Evolutionary conservation across 345 rosid genomes (phyloP).

Genomic region (Ricinus communis): DNA sequence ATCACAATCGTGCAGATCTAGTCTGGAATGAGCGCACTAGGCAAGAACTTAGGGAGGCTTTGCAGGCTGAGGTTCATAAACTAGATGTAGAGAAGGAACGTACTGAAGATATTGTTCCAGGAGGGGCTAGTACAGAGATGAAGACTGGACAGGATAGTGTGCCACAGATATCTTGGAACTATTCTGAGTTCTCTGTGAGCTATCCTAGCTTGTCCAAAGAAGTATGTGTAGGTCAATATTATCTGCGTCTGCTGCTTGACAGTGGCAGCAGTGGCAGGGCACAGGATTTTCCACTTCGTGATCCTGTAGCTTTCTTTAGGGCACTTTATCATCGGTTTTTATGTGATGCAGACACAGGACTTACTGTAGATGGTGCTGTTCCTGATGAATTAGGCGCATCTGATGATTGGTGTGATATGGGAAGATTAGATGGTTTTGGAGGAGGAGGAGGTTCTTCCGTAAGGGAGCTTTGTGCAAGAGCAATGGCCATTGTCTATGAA

Average conservation of each 20-base stretch:
- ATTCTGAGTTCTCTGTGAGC: constrained; percentile 85
- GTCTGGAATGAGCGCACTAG: constrained; percentile 99
- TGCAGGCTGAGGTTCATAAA: constrained; percentile 96
- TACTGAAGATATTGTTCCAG: constrained; percentile 90
- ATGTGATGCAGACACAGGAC: constrained; percentile 98
- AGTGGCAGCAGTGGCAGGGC: constrained; percentile 87
- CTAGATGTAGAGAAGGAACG: constrained; percentile 97
- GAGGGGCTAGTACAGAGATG: constrained; percentile 54
- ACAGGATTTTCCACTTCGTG: constrained; percentile 95
- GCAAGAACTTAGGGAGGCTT: constrained; percentile 94
- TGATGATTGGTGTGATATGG: constrained; percentile 99
- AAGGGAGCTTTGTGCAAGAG: constrained; percentile 99
- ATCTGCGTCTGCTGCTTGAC: constrained; percentile 94
- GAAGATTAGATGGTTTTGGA: constrained; percentile 96
- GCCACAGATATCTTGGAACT: constrained; percentile 96
- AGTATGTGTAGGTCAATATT: constrained; percentile 99
- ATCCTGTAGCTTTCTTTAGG: constrained; percentile 95
- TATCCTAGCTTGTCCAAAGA: constrained; percentile 96
- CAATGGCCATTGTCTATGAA: constrained; percentile 97
- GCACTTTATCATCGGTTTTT: constrained; percentile 96
- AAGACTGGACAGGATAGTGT: constrained; percentile 67
- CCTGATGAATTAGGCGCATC: constrained; percentile 97
- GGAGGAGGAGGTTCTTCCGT: constrained; percentile 98
- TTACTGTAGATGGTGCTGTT: constrained; percentile 88
- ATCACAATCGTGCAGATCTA: constrained; percentile 98